Evolutionary conservation across 1,284 basidiomycete genomes (phyloP), one percentile per base, ranked within the genome.

Genomic region (Pseudozyma thailandica): DNA sequence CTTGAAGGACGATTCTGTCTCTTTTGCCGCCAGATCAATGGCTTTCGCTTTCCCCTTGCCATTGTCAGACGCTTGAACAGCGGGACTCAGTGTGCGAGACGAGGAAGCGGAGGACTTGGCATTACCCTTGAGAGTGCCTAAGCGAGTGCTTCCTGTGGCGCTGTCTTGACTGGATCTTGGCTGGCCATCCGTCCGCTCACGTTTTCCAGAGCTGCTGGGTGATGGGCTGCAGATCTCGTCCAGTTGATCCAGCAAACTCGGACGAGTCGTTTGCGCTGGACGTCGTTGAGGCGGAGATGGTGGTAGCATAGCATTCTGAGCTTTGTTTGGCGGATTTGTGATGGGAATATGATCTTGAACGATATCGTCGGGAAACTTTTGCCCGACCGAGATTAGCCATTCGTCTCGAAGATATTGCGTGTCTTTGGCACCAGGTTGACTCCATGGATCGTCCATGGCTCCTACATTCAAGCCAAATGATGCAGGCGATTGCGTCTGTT

Each of bases 381-480:
- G 61, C 10, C 61, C 61, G 3, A 33, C 61, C 26, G 61, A 52
- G 33, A 64, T 64, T 12, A 64, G 61, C 61, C 61, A 64, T 21
- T 64, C 54, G 23, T 64, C 54, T 38, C 61, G 23, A 9, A 49
- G 50, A 27, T 45, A 57, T 21, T 52, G 61, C 6, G 61, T 64
- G 1, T 39, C 41, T n/a, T 57, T 64, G 39, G 42, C 8, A 26
- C 41, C 45, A 2, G 38, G n/a, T 26, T 64, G 61, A 38, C 28
- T 57, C 42, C 54, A 49, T 4, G 54, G 54, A 25, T 64, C 61
- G 35, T 16, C 30, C 3, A 20, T 37, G 27, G 37, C 48, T 28
- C 49, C 50, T 41, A 37, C 50, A 9, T 54, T 41, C 20, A 68
- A 56, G 44, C 55, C 50, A 49, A 57, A 56, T 1, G 61, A 53